These are phyloP conservation scores for Penicillium pulvis DNA, from an alignment of 495 filamentous ascomycete genomes.

Conservation along the genomic window DNA sequence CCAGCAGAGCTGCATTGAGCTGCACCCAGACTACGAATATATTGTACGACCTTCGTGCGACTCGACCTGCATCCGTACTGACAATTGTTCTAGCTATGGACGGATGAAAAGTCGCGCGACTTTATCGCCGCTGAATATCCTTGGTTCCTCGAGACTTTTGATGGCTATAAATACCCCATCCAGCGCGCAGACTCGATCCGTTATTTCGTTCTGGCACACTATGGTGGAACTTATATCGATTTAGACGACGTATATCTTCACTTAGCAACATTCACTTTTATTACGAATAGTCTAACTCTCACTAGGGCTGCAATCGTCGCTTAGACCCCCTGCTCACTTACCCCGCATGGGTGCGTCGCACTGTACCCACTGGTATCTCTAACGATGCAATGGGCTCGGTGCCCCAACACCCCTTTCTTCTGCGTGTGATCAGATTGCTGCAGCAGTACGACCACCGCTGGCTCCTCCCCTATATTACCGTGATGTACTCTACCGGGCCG, in stretches of 20 bases:
- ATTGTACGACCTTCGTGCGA: conserved; percentile 53
- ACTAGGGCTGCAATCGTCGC: conserved; percentile 75
- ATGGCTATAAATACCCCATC: conserved; percentile 77
- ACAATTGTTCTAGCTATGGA: conserved; percentile 68
- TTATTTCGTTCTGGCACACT: conserved; percentile 81
- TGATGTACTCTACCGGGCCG: conserved; percentile 89
- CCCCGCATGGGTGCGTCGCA: conserved; percentile 79
- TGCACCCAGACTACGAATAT: conserved; percentile 80
- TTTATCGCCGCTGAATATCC: conserved; percentile 80
- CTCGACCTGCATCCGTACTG: conserved; percentile 12
- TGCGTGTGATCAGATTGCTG: conserved; percentile 67
- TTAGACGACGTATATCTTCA: conserved; percentile 71
- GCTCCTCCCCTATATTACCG: conserved; percentile 83
- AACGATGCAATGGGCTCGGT: conserved; percentile 87
- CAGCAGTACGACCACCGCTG: conserved; percentile 73
- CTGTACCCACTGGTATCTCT: conserved; percentile 79
- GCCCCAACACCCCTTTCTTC: conserved; percentile 82
- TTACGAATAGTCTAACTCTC: conserved; percentile 5
- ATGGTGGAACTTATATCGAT: conserved; percentile 87
- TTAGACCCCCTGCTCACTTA: conserved; percentile 81
- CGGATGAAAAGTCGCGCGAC: conserved; percentile 69
- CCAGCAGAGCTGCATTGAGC: conserved; percentile 72
- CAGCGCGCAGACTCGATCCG: conserved; percentile 86
- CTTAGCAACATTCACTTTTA: neutral
- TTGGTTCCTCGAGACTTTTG: conserved; percentile 85